Evolutionary conservation across 2,329 filamentous ascomycete genomes (phyloP).

Genomic region (Fusarium decemcellulare): DNA sequence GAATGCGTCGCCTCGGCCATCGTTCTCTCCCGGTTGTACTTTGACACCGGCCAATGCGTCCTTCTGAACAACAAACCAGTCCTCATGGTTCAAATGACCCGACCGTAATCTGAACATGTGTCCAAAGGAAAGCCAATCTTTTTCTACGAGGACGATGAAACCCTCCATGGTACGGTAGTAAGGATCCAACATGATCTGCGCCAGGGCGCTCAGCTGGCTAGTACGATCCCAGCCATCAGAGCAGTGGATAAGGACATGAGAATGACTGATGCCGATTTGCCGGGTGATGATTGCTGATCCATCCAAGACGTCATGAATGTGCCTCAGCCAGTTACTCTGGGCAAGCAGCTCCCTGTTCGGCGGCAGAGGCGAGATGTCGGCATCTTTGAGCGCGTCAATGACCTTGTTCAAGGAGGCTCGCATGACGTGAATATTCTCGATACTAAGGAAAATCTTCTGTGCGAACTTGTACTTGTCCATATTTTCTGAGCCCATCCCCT

Average conservation of each 20-base stretch:
- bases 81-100: constrained; percentile 89
- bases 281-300: constrained; percentile 88
- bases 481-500: constrained; percentile 94
- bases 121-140: constrained; percentile 97
- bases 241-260: constrained; percentile 96
- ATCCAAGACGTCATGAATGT: constrained; percentile 87
- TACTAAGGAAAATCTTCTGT: constrained; percentile 91
- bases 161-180: constrained; percentile 96
- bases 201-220: constrained; percentile 91
- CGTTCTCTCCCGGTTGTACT: constrained; percentile 73
- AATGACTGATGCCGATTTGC: constrained; percentile 92
- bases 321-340: constrained; percentile 92
- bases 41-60: constrained; percentile 78
- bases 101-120: constrained; percentile 98
- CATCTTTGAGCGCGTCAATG: constrained; percentile 91
- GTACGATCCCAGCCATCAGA: constrained; percentile 99
- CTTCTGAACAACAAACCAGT: constrained; percentile 92
- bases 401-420: constrained; percentile 89
- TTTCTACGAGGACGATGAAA: constrained; percentile 94
- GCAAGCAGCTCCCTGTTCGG: constrained; percentile 85
- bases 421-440: constrained; percentile 99
- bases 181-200: constrained; percentile 94
- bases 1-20: constrained; percentile 79
- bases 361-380: constrained; percentile 86
- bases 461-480: constrained; percentile 98